These are phyloP conservation scores for Craspedostauros australis DNA, from an alignment of 108 stramenopile genomes.

Conservation along the genomic window DNA sequence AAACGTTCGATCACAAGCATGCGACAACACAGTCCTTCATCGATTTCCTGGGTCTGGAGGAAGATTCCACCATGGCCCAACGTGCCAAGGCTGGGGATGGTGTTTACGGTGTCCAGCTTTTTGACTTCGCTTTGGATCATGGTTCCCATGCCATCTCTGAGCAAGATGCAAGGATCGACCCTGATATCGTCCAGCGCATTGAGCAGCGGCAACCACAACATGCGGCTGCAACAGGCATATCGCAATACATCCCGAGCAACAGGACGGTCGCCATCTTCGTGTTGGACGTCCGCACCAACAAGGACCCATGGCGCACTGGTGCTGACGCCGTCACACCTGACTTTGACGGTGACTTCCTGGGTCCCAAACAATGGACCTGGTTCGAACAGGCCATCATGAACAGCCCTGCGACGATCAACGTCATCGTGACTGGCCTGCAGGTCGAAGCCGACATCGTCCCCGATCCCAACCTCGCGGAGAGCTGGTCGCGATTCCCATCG, in stretches of 20 bases:
- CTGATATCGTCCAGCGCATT: constrained; percentile 38
- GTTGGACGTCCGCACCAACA: constrained; percentile 52
- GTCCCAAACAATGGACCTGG: constrained; percentile 71
- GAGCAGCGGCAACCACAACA: neutral
- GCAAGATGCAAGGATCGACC: constrained; percentile 61
- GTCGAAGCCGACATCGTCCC: constrained; percentile 58
- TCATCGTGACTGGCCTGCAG: constrained; percentile 65
- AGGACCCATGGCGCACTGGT: constrained; percentile 39
- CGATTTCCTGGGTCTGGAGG: constrained; percentile 45
- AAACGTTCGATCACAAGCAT: constrained; percentile 32
- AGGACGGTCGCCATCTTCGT: constrained; percentile 50
- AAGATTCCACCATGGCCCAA: constrained; percentile 30
- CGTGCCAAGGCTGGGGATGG: constrained; percentile 48
- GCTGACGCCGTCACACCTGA: neutral
- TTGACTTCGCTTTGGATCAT: constrained; percentile 47
- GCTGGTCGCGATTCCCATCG: constrained; percentile 63
- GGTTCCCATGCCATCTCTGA: constrained; percentile 27
- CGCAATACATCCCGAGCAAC: constrained; percentile 4
- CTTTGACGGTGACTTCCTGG: constrained; percentile 48
- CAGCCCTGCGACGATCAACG: constrained; percentile 52
- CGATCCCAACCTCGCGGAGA: constrained; percentile 55
- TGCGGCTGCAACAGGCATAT: neutral
- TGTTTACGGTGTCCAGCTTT: constrained; percentile 77
- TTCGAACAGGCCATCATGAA: constrained; percentile 38
- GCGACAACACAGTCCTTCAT: constrained; percentile 45